Evolutionary conservation across 2,329 filamentous ascomycete genomes (phyloP).

Genomic region (Diaporthe longicolla): DNA sequence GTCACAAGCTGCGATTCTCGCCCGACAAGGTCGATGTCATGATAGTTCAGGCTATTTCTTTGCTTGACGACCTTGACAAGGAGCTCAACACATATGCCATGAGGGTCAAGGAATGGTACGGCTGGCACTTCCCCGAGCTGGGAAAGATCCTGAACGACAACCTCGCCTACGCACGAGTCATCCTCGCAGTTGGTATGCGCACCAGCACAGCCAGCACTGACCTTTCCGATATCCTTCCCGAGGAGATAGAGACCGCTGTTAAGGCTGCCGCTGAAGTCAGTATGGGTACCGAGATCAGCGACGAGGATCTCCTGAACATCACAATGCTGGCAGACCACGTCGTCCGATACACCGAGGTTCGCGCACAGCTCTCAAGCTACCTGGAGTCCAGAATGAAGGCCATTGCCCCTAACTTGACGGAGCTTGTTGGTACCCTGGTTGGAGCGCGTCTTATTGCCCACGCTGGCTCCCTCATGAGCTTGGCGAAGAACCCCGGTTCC

Average conservation of each 20-base stretch:
- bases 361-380: conserved; percentile 88
- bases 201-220: conserved; percentile 82
- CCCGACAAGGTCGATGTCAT: conserved; percentile 99
- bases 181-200: conserved; percentile 90
- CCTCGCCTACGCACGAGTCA: conserved; percentile 90
- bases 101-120: conserved; percentile 99
- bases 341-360: conserved; percentile 91
- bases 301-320: conserved; percentile 94
- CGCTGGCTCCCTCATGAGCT: conserved; percentile 91
- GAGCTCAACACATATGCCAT: conserved; percentile 99
- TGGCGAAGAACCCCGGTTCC: conserved; percentile 94
- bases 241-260: conserved; percentile 92
- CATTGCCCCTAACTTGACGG: conserved; percentile 95
- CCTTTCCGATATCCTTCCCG: conserved; percentile 90
- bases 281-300: conserved; percentile 98
- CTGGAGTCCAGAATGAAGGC: conserved; percentile 94
- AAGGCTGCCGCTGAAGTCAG: conserved; percentile 96
- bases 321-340: conserved; percentile 93
- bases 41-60: conserved; percentile 96
- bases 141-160: conserved; percentile 98
- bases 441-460: conserved; percentile 96
- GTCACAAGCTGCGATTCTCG: conserved; percentile 98
- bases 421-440: conserved; percentile 92
- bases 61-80: conserved; percentile 97
- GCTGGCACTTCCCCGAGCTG: conserved; percentile 99